phyloP scores from a whole-genome alignment of 2,329 filamentous ascomycete species.

The Claviceps sp. region DNA sequence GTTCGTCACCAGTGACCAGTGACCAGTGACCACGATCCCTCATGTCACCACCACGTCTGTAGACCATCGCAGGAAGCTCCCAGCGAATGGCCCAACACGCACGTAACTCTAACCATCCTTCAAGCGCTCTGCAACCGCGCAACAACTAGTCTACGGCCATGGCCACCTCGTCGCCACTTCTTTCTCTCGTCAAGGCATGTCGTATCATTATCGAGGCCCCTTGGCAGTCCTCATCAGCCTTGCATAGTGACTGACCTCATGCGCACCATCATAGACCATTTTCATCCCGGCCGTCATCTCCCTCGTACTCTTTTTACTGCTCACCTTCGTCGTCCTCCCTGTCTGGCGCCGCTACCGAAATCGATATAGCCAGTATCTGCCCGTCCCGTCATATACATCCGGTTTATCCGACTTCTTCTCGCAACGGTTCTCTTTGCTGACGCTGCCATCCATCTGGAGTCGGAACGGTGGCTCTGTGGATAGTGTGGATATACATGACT shows the following conservation, averaged over 20 bases:
- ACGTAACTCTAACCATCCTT: neutral
- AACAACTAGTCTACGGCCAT: neutral
- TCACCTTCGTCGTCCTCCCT: conserved; percentile 53
- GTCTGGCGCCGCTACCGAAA: conserved; percentile 56
- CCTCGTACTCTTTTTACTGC: conserved; percentile 51
- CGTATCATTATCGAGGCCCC: conserved; percentile 2
- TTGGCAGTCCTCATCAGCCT: conserved; percentile 1
- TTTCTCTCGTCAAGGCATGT: conserved; percentile 23
- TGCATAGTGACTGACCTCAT: neutral
- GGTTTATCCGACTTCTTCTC: conserved; percentile 38
- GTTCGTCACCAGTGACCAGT: neutral
- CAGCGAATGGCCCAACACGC: neutral
- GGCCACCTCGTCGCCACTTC: conserved; percentile 1
- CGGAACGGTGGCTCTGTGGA: conserved; percentile 22
- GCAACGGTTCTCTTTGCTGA: conserved; percentile 16
- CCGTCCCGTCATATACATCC: conserved; percentile 44
- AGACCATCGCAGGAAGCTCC: neutral
- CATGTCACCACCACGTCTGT: neutral
- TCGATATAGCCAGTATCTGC: conserved; percentile 63
- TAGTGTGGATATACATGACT: conserved; percentile 33
- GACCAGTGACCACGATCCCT: neutral
- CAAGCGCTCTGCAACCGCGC: neutral
- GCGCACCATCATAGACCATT: conserved; percentile 41
- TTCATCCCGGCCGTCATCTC: conserved; percentile 59
- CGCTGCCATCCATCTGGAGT: conserved; percentile 35